Percentiles rank a stretch among this genome's conserved stretches.
Evolutionary conservation across 176 grass and related monocot species (phyloP).

Genomic region (Rhynchospora tenuis): DNA sequence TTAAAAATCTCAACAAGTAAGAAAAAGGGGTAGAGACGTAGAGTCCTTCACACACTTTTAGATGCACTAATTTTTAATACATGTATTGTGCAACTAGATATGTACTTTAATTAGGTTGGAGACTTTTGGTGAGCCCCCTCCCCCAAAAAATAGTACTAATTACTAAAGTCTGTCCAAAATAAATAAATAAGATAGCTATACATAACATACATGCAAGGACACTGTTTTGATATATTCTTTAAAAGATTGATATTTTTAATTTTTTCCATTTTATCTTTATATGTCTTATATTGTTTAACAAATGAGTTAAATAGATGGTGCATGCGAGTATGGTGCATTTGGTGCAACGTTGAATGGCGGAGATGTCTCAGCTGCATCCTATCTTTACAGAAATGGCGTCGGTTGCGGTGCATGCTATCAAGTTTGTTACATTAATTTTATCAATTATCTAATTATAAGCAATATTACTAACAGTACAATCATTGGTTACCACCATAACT

Average conservation of each 20-base stretch:
- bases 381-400: constrained; percentile 65
- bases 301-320: constrained; percentile 25
- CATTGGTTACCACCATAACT: not conserved
- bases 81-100: not conserved
- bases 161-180: not conserved
- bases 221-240: not conserved
- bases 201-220: not conserved
- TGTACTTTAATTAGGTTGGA: not conserved
- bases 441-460: not conserved
- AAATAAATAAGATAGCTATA: not conserved
- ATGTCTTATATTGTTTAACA: not conserved
- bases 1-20: not conserved
- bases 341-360: constrained; percentile 48
- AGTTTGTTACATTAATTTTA: constrained; percentile 23
- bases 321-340: constrained; percentile 50
- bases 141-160: not conserved
- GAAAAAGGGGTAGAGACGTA: not conserved
- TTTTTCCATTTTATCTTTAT: not conserved
- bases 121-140: not conserved
- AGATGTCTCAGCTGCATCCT: constrained; percentile 49
- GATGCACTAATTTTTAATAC: too few species aligned
- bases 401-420: constrained; percentile 70
- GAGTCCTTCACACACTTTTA: too few species aligned
- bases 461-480: not conserved
- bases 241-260: not conserved